These are phyloP conservation scores for Phytophthora hibernalis DNA, from an alignment of 352 stramenopile species.

Conservation along the genomic window DNA sequence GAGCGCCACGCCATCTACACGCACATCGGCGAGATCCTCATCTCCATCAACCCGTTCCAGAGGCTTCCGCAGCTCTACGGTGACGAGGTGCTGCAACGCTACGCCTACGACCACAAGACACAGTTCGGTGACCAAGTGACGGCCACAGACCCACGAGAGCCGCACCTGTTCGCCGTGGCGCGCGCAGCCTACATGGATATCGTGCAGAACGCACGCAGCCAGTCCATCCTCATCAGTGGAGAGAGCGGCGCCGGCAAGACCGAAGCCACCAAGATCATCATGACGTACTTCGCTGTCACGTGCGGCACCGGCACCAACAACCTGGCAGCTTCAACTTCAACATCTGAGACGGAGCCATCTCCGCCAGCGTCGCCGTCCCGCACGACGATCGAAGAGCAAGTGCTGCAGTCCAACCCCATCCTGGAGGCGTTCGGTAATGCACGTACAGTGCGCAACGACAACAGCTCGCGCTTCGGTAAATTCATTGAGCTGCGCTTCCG, in stretches of 20 bases:
- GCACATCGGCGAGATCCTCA: conserved; percentile 85
- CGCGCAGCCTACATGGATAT: conserved; percentile 78
- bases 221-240: conserved; percentile 89
- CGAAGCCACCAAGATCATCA: conserved; percentile 92
- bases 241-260: conserved; percentile 90
- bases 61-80: conserved; percentile 73
- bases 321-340: conserved; percentile 6
- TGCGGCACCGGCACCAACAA: conserved; percentile 49
- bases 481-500: conserved; percentile 91
- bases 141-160: conserved; percentile 22
- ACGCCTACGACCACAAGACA: conserved; percentile 42
- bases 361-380: conserved; percentile 27
- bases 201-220: conserved; percentile 67
- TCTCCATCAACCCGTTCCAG: conserved; percentile 91
- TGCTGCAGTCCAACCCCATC: conserved; percentile 92
- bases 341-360: conserved; percentile 11
- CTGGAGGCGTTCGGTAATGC: conserved; percentile 92
- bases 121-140: conserved; percentile 22
- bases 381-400: conserved; percentile 76
- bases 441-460: conserved; percentile 89
- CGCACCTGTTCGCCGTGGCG: conserved; percentile 85
- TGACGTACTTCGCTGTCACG: conserved; percentile 88
- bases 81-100: conserved; percentile 52
- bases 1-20: conserved; percentile 88
- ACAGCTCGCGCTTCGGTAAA: conserved; percentile 91